phyloP scores from a whole-genome alignment of 2,329 filamentous ascomycete species.

The Trichoderma guizhouense region DNA sequence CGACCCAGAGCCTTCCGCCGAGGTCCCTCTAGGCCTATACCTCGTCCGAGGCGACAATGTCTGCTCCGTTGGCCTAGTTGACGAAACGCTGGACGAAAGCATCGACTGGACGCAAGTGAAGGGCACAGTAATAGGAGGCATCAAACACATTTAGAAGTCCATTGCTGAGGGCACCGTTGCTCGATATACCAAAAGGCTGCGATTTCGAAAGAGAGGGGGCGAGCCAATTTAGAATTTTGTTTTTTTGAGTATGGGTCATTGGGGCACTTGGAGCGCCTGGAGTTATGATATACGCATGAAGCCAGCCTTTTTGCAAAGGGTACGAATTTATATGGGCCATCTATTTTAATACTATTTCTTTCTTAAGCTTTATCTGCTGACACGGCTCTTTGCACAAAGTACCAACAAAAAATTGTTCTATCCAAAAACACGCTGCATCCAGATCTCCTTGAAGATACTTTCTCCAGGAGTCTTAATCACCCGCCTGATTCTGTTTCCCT shows the following conservation, averaged over 20 bases:
- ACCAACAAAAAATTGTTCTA: conserved; percentile 1
- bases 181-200: not conserved
- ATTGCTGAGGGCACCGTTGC: conserved; percentile 23
- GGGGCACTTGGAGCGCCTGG: conserved; percentile 1
- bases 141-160: conserved; percentile 64
- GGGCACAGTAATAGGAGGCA: conserved; percentile 76
- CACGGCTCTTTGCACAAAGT: not conserved
- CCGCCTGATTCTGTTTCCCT: conserved; percentile 77
- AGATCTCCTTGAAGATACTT: conserved; percentile 60
- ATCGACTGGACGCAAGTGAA: conserved; percentile 93
- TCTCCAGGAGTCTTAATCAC: conserved; percentile 68
- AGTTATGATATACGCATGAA: conserved; percentile 5
- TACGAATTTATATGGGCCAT: conserved; percentile 21
- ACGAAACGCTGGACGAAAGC: conserved; percentile 81
- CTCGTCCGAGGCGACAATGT: conserved; percentile 94
- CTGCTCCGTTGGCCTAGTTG: conserved; percentile 81
- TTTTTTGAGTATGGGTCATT: not conserved
- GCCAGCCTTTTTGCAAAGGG: conserved; percentile 14
- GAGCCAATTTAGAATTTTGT: not conserved
- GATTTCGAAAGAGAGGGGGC: not conserved
- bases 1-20: conserved; percentile 74
- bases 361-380: conserved; percentile 21
- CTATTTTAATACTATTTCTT: not conserved
- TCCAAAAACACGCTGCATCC: conserved; percentile 65
- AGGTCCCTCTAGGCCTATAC: conserved; percentile 83